Conservation (phyloP, 2,329 filamentous ascomycete genomes). For the Calonectria henricotiae region DNA sequence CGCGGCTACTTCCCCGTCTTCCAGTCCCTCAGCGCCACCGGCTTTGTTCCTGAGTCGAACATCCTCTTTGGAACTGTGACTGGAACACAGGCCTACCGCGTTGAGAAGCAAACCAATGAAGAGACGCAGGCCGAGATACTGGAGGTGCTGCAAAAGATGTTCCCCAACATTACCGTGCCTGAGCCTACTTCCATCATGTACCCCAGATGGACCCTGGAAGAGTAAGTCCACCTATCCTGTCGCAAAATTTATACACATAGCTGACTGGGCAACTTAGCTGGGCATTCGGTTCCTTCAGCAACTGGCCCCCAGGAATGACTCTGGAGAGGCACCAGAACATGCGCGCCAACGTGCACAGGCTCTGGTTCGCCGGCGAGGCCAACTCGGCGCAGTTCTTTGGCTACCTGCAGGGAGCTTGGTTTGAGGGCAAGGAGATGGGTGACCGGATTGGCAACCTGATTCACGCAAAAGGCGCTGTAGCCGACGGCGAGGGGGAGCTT, state of each 20-base stretch:
- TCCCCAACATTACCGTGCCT: slow-evolving; percentile 70
- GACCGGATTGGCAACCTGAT: slow-evolving; percentile 59
- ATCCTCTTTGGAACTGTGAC: slow-evolving; percentile 79
- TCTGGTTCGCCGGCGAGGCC: slow-evolving; percentile 79
- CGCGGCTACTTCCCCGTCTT: slow-evolving; percentile 71
- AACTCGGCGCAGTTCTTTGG: slow-evolving; percentile 77
- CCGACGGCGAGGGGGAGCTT: slow-evolving; percentile 44
- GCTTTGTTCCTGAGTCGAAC: slow-evolving; percentile 74
- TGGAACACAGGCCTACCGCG: slow-evolving; percentile 69
- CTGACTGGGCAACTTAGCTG: slow-evolving; percentile 52
- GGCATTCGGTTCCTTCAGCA: slow-evolving; percentile 76
- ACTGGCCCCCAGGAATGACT: slow-evolving; percentile 77
- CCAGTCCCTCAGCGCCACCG: slow-evolving; percentile 73
- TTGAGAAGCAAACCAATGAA: slow-evolving; percentile 74
- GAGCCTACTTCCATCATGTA: slow-evolving; percentile 75
- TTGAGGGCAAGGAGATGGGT: slow-evolving; percentile 69
- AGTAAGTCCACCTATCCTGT: slow-evolving; percentile 40
- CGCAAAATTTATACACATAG: background rate
- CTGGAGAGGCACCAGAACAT: slow-evolving; percentile 79
- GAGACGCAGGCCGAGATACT: slow-evolving; percentile 72
- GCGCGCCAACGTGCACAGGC: slow-evolving; percentile 73
- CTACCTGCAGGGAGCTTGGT: slow-evolving; percentile 76
- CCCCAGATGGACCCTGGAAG: slow-evolving; percentile 58
- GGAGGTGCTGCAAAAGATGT: slow-evolving; percentile 74
- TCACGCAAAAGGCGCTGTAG: slow-evolving; percentile 40